phyloP scores from a whole-genome alignment of 2,329 filamentous ascomycete genomes.

The Colletotrichum sp. region DNA sequence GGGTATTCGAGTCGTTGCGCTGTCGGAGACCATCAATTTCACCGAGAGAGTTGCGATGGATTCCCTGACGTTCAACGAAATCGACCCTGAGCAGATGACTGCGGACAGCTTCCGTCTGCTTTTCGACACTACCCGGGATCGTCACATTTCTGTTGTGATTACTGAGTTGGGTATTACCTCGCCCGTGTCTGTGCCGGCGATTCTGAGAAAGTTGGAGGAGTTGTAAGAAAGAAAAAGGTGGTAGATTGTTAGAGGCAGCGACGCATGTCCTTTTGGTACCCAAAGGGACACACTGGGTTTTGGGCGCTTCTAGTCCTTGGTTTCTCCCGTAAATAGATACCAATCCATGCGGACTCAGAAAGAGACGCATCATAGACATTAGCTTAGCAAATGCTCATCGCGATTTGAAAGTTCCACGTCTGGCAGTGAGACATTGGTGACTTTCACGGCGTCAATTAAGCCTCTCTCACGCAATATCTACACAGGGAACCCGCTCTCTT shows the following conservation, averaged over 20 bases:
- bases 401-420: not conserved
- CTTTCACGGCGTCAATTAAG: conserved; percentile 17
- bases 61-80: conserved; percentile 93
- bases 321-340: conserved; percentile 15
- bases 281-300: not conserved
- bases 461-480: conserved; percentile 7
- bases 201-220: conserved; percentile 63
- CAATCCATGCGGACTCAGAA: not conserved
- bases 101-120: conserved; percentile 67
- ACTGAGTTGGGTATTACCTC: conserved; percentile 90
- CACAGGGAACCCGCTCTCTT: not conserved
- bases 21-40: conserved; percentile 96
- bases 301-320: not conserved
- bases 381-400: not conserved
- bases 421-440: not conserved
- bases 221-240: conserved; percentile 37
- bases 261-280: not conserved
- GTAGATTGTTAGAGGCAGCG: not conserved
- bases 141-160: conserved; percentile 86
- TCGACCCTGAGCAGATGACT: conserved; percentile 74
- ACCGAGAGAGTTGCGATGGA: conserved; percentile 85
- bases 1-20: conserved; percentile 82
- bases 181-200: conserved; percentile 79
- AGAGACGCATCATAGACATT: not conserved
- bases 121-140: conserved; percentile 90